These are phyloP conservation scores for Saccharomycopsis vini DNA, from an alignment of 805 yeast species.

Conservation along the genomic window DNA sequence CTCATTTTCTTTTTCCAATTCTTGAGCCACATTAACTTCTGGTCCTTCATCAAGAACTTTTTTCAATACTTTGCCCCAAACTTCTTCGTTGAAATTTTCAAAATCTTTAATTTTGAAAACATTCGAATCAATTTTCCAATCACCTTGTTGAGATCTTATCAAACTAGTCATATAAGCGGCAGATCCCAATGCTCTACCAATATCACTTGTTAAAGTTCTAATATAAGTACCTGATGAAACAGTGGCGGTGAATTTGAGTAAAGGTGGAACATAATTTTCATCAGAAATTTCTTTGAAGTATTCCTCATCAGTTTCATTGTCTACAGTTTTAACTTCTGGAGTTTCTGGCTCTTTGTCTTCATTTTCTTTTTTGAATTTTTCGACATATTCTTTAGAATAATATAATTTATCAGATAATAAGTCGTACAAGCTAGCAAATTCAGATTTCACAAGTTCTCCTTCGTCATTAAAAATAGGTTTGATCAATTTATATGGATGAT, in stretches of 20 bases:
- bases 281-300: constrained; percentile 21
- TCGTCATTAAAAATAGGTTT: constrained; percentile 39
- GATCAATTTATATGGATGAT: constrained; percentile 44
- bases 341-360: constrained; percentile 22
- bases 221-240: constrained; percentile 96
- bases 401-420: constrained; percentile 54
- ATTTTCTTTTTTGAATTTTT: constrained; percentile 32
- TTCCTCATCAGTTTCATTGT: constrained; percentile 25
- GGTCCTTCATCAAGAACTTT: constrained; percentile 40
- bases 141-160: constrained; percentile 65
- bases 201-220: constrained; percentile 80
- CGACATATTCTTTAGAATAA: constrained; percentile 49
- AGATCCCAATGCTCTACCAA: constrained; percentile 72
- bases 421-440: constrained; percentile 42
- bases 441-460: constrained; percentile 26
- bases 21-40: constrained; percentile 29
- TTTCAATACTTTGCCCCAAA: constrained; percentile 63
- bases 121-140: constrained; percentile 67
- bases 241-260: constrained; percentile 61
- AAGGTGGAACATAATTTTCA: constrained; percentile 46
- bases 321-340: constrained; percentile 3
- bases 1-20: constrained; percentile 27
- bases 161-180: constrained; percentile 85
- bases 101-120: constrained; percentile 65
- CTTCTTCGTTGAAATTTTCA: constrained; percentile 44